A percentile compares a stretch with the other conserved stretches of the same genome.
Evolutionary conservation across 2,329 filamentous ascomycete species (phyloP).

Genomic region (Colletotrichum sidae): DNA sequence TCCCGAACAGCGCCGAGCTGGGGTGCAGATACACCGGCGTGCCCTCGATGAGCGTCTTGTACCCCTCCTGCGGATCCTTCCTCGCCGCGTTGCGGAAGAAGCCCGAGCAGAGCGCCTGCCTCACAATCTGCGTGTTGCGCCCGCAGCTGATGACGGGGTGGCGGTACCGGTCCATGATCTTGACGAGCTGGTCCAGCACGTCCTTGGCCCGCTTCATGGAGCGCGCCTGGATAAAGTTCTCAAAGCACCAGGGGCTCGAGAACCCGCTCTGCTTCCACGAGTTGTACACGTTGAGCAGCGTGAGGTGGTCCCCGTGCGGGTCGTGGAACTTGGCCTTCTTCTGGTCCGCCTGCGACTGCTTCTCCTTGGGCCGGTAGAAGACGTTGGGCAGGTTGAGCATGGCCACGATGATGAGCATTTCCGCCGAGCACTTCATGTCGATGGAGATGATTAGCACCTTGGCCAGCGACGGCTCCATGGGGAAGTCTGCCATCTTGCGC

Average conservation of each 20-base stretch:
- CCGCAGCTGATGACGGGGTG: conserved; percentile 87
- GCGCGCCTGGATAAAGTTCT: conserved; percentile 96
- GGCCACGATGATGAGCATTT: conserved; percentile 92
- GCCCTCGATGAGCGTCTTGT: conserved; percentile 96
- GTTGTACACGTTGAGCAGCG: conserved; percentile 95
- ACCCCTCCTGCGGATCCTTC: conserved; percentile 96
- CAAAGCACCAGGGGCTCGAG: conserved; percentile 92
- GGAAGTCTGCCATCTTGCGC: conserved; percentile 98
- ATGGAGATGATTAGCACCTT: conserved; percentile 92
- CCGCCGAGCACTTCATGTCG: conserved; percentile 89
- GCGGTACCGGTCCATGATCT: conserved; percentile 93
- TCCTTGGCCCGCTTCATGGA: conserved; percentile 91
- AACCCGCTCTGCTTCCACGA: conserved; percentile 91
- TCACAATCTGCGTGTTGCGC: conserved; percentile 85
- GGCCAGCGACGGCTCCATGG: conserved; percentile 93
- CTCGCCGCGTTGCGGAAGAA: conserved; percentile 96
- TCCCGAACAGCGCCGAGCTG: conserved; percentile 90
- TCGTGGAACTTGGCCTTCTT: conserved; percentile 99
- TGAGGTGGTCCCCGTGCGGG: conserved; percentile 92
- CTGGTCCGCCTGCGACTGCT: conserved; percentile 94
- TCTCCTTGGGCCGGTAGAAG: conserved; percentile 97
- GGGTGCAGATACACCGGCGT: conserved; percentile 97
- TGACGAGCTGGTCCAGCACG: conserved; percentile 89
- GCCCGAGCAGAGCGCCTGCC: conserved; percentile 88
- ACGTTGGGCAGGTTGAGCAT: conserved; percentile 90